Percentiles rank a stretch among this genome's conserved stretches.
These are phyloP conservation scores for Phlebopus sp. DNA, from an alignment of 1,284 basidiomycete species.

Conservation along the genomic window DNA sequence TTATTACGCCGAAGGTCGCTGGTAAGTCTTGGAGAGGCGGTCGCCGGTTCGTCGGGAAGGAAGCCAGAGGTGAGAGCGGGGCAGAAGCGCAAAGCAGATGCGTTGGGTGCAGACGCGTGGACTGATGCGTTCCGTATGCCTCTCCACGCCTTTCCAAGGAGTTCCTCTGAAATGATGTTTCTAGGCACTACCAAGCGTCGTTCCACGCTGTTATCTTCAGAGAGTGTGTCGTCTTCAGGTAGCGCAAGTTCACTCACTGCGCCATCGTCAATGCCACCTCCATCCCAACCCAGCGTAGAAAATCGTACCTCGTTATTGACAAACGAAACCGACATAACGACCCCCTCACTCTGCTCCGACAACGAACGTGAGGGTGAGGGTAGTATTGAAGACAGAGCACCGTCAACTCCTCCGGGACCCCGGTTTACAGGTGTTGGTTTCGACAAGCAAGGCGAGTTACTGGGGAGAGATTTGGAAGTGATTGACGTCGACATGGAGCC, in stretches of 20 bases:
- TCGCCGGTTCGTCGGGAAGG: constrained; percentile 20
- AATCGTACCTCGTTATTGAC: constrained; percentile 6
- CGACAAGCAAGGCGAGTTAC: background rate
- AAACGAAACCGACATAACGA: constrained; percentile 40
- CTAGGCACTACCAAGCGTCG: constrained; percentile 21
- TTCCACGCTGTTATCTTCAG: constrained; percentile 10
- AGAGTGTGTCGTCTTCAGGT: background rate
- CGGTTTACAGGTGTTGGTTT: constrained; percentile 1
- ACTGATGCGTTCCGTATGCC: constrained; percentile 15
- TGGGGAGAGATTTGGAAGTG: constrained; percentile 24
- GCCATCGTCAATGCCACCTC: constrained; percentile 7
- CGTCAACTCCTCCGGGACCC: constrained; percentile 39
- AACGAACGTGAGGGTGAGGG: constrained; percentile 49
- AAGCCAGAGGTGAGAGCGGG: constrained; percentile 13
- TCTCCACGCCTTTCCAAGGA: background rate
- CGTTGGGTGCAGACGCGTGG: constrained; percentile 13
- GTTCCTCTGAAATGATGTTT: constrained; percentile 3
- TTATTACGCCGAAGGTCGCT: constrained; percentile 26
- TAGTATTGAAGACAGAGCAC: constrained; percentile 45
- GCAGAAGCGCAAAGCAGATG: constrained; percentile 27
- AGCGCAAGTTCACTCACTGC: background rate
- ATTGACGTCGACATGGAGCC: constrained; percentile 38
- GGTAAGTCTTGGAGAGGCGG: constrained; percentile 26
- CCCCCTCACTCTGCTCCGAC: constrained; percentile 70
- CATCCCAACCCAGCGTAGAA: constrained; percentile 6